A percentile compares a stretch with the other conserved stretches of the same genome.
Conservation (phyloP, 257 asterid genomes). For the Solanum etuberosum region DNA sequence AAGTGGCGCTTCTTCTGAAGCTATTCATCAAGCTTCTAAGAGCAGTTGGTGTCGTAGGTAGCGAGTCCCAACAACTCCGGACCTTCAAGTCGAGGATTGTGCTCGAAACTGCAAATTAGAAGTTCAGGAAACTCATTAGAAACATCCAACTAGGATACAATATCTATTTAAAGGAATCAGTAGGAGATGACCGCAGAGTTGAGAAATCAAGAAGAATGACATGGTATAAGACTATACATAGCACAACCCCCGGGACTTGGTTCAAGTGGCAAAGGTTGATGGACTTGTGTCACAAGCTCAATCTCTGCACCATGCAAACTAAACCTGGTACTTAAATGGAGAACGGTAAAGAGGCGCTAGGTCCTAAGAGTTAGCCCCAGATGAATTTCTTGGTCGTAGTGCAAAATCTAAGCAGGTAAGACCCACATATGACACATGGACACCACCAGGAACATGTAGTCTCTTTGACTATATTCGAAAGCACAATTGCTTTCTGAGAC, state of each 20-base stretch:
- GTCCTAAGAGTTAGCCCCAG: neutral
- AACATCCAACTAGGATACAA: neutral
- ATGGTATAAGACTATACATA: neutral
- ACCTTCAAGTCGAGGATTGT: conserved; percentile 7
- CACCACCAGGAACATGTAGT: neutral
- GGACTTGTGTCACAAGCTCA: neutral
- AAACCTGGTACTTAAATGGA: neutral
- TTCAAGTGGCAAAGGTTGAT: neutral
- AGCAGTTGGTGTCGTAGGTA: conserved; percentile 4
- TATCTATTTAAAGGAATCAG: neutral
- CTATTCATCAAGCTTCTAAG: neutral
- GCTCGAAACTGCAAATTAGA: conserved; percentile 4
- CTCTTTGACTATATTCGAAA: neutral
- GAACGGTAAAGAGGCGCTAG: neutral
- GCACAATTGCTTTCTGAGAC: neutral
- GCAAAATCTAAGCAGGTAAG: neutral
- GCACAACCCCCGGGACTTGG: neutral
- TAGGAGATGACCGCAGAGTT: neutral
- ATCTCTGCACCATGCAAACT: neutral
- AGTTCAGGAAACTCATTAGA: neutral
- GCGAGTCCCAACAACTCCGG: conserved; percentile 10
- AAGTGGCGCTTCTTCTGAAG: neutral
- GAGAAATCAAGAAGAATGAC: neutral
- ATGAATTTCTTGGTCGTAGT: neutral
- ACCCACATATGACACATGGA: neutral